Evolutionary conservation across 2,329 filamentous ascomycete genomes (phyloP).

Genomic region (Xenosphaeropsis pyriputrescens): DNA sequence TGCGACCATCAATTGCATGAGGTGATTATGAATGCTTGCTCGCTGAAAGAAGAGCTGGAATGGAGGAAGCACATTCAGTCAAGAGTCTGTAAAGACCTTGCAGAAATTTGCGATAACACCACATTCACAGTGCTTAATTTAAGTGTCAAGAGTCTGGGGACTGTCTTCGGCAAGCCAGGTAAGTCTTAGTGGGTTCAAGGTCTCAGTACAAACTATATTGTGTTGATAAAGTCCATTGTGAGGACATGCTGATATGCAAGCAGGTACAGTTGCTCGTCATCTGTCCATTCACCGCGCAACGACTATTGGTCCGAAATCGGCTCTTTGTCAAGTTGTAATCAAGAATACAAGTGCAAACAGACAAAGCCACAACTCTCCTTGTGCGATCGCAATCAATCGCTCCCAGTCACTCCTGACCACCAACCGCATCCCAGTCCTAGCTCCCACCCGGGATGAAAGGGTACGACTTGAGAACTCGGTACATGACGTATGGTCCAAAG

Average conservation of each 20-base stretch:
- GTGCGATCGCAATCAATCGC: conserved; percentile 45
- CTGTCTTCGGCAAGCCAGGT: conserved; percentile 62
- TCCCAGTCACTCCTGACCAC: conserved; percentile 70
- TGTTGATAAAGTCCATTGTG: too few relatives aligned
- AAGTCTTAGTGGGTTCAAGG: conserved; percentile 3
- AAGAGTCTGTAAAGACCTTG: conserved; percentile 31
- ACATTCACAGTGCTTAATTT: conserved; percentile 51
- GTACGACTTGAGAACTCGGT: conserved; percentile 62
- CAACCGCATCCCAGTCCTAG: conserved; percentile 53
- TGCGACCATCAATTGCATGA: conserved; percentile 66
- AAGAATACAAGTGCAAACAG: conserved; percentile 67
- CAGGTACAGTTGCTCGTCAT: conserved; percentile 47
- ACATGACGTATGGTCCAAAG: conserved; percentile 71
- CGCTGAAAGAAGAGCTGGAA: conserved; percentile 59
- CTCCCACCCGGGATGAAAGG: conserved; percentile 61
- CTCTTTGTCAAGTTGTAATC: conserved; percentile 65
- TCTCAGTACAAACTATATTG: too few relatives aligned
- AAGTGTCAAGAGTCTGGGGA: conserved; percentile 59
- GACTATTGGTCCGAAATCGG: conserved; percentile 54
- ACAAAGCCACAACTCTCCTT: conserved; percentile 30
- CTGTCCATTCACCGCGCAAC: conserved; percentile 70
- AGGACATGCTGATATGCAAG: too few relatives aligned
- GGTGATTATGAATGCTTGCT: conserved; percentile 76
- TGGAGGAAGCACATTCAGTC: conserved; percentile 60
- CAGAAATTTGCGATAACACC: conserved; percentile 28